A percentile compares a stretch with the other conserved stretches of the same genome.
These are phyloP conservation scores for Pythium apleroticum DNA, from an alignment of 352 stramenopile genomes.

Conservation along the genomic window DNA sequence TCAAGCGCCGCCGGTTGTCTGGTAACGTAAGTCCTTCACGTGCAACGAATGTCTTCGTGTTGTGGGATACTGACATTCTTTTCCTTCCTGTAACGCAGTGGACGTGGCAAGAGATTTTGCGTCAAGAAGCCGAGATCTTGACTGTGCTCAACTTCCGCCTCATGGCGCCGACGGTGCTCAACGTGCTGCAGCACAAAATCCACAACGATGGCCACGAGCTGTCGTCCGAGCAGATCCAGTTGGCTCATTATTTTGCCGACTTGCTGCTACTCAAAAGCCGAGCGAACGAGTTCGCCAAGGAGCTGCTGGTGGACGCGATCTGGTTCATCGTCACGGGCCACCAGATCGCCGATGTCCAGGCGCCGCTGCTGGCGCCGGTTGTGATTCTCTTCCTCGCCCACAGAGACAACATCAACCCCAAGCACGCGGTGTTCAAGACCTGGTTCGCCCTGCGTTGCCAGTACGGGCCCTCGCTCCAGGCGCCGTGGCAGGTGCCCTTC, in stretches of 20 bases:
- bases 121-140: conserved; percentile 46
- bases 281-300: conserved; percentile 40
- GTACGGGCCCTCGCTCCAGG: conserved; percentile 43
- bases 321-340: conserved; percentile 55
- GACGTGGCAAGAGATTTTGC: conserved; percentile 65
- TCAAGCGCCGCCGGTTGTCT: conserved; percentile 53
- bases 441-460: conserved; percentile 72
- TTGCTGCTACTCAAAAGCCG: conserved; percentile 50
- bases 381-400: conserved; percentile 64
- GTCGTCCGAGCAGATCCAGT: conserved; percentile 34
- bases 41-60: neutral
- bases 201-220: conserved; percentile 25
- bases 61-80: neutral
- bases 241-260: conserved; percentile 63
- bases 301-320: conserved; percentile 55
- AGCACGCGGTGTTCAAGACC: conserved; percentile 42
- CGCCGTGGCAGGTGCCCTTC: conserved; percentile 60
- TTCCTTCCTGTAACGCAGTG: conserved; percentile 32
- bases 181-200: conserved; percentile 43
- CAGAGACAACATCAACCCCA: conserved; percentile 67
- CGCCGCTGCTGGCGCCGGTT: conserved; percentile 47
- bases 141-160: conserved; percentile 51
- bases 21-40: conserved; percentile 50
- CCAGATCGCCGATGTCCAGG: conserved; percentile 46
- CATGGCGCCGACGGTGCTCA: conserved; percentile 50